phyloP scores from a whole-genome alignment of 1,139 yeast species.

The Geotrichum aggregatum region DNA sequence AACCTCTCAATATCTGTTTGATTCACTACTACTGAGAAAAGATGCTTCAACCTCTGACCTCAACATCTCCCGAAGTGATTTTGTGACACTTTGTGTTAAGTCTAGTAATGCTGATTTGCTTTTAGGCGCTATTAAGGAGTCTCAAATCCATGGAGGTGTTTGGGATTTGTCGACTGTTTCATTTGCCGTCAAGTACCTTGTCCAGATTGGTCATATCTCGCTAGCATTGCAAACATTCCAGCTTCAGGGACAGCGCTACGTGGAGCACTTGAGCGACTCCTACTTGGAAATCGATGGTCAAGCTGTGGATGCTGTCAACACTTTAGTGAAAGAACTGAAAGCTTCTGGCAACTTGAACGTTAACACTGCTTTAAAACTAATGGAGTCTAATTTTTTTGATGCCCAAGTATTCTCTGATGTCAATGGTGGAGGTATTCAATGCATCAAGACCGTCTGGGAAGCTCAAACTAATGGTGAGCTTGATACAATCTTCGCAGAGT shows the following conservation, averaged over 20 bases:
- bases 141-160: slow-evolving; percentile 32
- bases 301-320: slow-evolving; percentile 24
- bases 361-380: slow-evolving; percentile 23
- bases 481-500: not conserved
- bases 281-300: slow-evolving; percentile 12
- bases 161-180: slow-evolving; percentile 38
- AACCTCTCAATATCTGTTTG: slow-evolving; percentile 31
- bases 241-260: slow-evolving; percentile 24
- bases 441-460: slow-evolving; percentile 26
- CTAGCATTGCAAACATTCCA: slow-evolving; percentile 29
- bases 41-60: slow-evolving; percentile 14
- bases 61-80: slow-evolving; percentile 28
- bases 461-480: slow-evolving; percentile 14
- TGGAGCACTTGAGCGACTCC: slow-evolving; percentile 5
- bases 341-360: slow-evolving; percentile 18
- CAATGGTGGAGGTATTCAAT: slow-evolving; percentile 25
- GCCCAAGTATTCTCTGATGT: slow-evolving; percentile 26
- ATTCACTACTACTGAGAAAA: slow-evolving; percentile 29
- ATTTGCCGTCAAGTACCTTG: slow-evolving; percentile 27
- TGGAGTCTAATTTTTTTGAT: slow-evolving; percentile 27
- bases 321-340: slow-evolving; percentile 21
- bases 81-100: slow-evolving; percentile 26
- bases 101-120: slow-evolving; percentile 26
- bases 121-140: slow-evolving; percentile 35
- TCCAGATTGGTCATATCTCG: slow-evolving; percentile 24